A percentile compares a stretch with the other conserved stretches of the same genome.
Conservation (phyloP, 1,139 yeast species). For the Pichia inconspicua region DNA sequence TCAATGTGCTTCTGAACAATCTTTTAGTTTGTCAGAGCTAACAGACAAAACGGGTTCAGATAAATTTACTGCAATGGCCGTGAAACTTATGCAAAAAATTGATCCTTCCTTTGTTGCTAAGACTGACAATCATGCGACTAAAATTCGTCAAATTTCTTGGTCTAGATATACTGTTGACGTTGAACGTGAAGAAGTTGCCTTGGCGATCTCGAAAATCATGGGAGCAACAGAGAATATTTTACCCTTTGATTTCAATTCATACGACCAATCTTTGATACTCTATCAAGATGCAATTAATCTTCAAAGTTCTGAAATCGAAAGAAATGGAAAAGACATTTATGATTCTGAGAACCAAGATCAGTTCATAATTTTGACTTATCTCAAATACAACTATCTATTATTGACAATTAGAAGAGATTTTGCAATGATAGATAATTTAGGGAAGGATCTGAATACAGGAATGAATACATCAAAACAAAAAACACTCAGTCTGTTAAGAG, state of each 20-base stretch:
- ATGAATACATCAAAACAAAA: conserved; percentile 20
- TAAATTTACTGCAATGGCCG: conserved; percentile 32
- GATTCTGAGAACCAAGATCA: conserved; percentile 57
- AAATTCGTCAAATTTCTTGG: conserved; percentile 49
- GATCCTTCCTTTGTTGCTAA: conserved; percentile 39
- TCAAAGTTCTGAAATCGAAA: conserved; percentile 44
- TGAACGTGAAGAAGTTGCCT: conserved; percentile 66
- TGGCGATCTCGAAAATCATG: conserved; percentile 39
- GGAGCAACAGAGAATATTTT: conserved; percentile 18
- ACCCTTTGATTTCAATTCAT: conserved; percentile 30
- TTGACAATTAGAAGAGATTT: conserved; percentile 69
- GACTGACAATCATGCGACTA: conserved; percentile 23
- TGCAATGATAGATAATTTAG: conserved; percentile 33
- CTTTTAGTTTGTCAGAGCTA: conserved; percentile 40
- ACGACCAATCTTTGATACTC: conserved; percentile 39
- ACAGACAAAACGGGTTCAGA: conserved; percentile 36
- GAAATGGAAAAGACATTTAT: conserved; percentile 37
- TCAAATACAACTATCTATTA: conserved; percentile 59
- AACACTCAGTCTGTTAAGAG: conserved; percentile 35
- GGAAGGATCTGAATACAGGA: conserved; percentile 8
- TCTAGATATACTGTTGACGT: conserved; percentile 64
- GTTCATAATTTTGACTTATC: conserved; percentile 67
- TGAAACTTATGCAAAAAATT: conserved; percentile 33
- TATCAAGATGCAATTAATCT: conserved; percentile 52
- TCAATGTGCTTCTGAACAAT: conserved; percentile 23